Percentiles rank a stretch among this genome's conserved stretches.
phyloP scores from a whole-genome alignment of 495 filamentous ascomycete genomes.

The Podospora pseudopauciseta region DNA sequence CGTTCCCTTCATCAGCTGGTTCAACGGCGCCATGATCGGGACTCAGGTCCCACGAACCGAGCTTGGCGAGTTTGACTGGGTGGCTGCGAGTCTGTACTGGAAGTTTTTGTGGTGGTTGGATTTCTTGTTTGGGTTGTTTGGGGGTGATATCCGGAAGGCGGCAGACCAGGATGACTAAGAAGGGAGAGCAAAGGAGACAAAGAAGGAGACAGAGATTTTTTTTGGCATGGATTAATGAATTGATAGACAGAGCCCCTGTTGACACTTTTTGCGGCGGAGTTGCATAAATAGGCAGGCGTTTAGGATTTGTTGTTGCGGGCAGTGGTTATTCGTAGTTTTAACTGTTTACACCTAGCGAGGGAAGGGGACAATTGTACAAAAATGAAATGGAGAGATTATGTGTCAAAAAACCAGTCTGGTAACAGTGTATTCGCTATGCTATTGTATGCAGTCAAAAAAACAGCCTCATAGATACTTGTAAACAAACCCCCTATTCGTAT shows the following conservation, averaged over 20 bases:
- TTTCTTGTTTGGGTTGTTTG: constrained; percentile 45
- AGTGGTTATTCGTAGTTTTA: neutral
- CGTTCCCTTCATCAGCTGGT: constrained; percentile 64
- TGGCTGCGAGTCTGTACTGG: constrained; percentile 76
- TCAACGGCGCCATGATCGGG: constrained; percentile 76
- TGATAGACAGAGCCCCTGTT: neutral
- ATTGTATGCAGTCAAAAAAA: neutral
- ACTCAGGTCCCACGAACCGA: constrained; percentile 70
- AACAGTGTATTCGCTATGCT: neutral
- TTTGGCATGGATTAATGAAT: neutral
- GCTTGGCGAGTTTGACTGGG: constrained; percentile 76
- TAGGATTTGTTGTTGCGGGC: neutral
- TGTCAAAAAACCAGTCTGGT: neutral
- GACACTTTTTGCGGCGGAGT: neutral
- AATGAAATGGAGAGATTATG: neutral
- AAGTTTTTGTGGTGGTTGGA: constrained; percentile 53
- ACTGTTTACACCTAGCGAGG: neutral
- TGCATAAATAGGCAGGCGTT: neutral
- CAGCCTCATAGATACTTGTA: neutral
- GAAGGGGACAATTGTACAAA: neutral
- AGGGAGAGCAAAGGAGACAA: neutral
- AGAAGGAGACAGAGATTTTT: neutral
- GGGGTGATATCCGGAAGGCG: constrained; percentile 44
- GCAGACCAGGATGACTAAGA: constrained; percentile 47
- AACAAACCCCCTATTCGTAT: neutral